Evolutionary conservation across 2,329 filamentous ascomycete genomes (phyloP).

Genomic region (Graphiopsis chlorocephala): DNA sequence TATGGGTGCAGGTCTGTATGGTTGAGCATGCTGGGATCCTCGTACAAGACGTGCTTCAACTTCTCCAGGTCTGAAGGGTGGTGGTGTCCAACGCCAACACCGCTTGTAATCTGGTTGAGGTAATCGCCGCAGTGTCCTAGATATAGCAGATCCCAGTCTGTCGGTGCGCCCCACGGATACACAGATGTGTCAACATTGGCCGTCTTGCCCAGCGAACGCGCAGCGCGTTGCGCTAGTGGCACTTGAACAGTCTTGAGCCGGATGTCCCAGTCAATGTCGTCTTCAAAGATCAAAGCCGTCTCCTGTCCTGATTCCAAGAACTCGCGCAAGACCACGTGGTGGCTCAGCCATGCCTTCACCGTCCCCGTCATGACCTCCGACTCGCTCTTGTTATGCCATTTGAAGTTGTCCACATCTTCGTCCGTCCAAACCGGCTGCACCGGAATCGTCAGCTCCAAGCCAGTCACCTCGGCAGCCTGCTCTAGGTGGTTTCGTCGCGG

Average conservation of each 20-base stretch:
- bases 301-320: constrained; percentile 42
- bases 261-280: constrained; percentile 47
- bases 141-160: constrained; percentile 39
- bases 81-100: constrained; percentile 38
- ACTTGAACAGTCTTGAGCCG: constrained; percentile 41
- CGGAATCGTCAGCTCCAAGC: constrained; percentile 37
- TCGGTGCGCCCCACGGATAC: constrained; percentile 37
- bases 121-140: constrained; percentile 43
- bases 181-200: constrained; percentile 32
- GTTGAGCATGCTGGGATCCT: constrained; percentile 37
- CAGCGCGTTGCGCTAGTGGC: constrained; percentile 28
- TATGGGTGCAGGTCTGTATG: constrained; percentile 38
- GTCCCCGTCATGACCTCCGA: constrained; percentile 35
- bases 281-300: constrained; percentile 44
- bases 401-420: constrained; percentile 30
- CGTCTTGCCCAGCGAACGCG: constrained; percentile 32
- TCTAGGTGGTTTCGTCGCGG: constrained; percentile 34
- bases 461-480: constrained; percentile 39
- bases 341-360: constrained; percentile 41
- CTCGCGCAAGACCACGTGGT: constrained; percentile 33
- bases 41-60: constrained; percentile 36
- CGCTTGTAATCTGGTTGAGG: constrained; percentile 34
- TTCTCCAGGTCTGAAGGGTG: constrained; percentile 31
- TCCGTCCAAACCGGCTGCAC: constrained; percentile 37
- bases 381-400: constrained; percentile 21